Conservation (phyloP, 352 stramenopile genomes). For the Pythium phragmitis region DNA sequence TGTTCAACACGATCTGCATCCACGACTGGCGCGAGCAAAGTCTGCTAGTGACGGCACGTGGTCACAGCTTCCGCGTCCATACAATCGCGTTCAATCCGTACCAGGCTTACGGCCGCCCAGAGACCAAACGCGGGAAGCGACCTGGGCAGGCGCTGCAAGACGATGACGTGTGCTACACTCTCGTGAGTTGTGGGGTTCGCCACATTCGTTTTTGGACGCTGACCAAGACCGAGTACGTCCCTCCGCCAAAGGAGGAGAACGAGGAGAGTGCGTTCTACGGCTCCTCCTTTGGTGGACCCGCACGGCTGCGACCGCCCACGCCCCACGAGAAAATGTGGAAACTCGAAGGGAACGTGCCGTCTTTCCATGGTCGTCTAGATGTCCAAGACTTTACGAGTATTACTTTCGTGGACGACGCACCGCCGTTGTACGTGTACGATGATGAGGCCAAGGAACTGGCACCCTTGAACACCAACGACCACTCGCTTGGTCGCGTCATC, state of each 20-base stretch:
- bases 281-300: constrained; percentile 56
- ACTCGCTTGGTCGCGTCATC: constrained; percentile 57
- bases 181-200: constrained; percentile 68
- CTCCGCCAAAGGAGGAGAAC: constrained; percentile 41
- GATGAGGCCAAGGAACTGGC: constrained; percentile 44
- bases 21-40: constrained; percentile 71
- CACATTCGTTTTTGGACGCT: constrained; percentile 80
- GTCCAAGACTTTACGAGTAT: constrained; percentile 72
- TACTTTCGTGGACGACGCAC: constrained; percentile 68
- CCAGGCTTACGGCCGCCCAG: constrained; percentile 60
- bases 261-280: constrained; percentile 61
- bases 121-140: constrained; percentile 46
- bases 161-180: constrained; percentile 66
- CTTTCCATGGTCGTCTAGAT: constrained; percentile 62
- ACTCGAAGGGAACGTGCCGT: constrained; percentile 69
- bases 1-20: constrained; percentile 80
- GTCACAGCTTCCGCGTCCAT: constrained; percentile 69
- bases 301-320: constrained; percentile 44
- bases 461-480: constrained; percentile 44
- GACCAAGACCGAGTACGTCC: constrained; percentile 50
- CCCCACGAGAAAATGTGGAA: constrained; percentile 69
- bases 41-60: constrained; percentile 49
- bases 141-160: constrained; percentile 66
- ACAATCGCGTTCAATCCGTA: constrained; percentile 70
- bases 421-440: constrained; percentile 57